Evolutionary conservation across 345 rosid genomes (phyloP).

Genomic region (Erucastrum elatum): DNA sequence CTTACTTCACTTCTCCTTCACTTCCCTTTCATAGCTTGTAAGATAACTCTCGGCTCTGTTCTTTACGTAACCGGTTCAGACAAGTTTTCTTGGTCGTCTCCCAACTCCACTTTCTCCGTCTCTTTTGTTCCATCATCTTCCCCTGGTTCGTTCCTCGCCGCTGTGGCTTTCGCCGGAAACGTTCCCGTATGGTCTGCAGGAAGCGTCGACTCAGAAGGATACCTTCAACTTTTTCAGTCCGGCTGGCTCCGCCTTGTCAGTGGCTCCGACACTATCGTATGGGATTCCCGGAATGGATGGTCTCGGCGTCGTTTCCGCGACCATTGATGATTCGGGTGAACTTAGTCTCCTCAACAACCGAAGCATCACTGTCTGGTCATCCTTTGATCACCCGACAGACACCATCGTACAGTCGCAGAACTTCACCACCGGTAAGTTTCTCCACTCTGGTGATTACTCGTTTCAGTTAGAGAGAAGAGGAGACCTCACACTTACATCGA

Average conservation of each 20-base stretch:
- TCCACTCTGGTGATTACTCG: slow-evolving; percentile 55
- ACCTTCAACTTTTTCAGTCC: slow-evolving; percentile 43
- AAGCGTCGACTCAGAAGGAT: slow-evolving; percentile 52
- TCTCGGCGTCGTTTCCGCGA: slow-evolving; percentile 51
- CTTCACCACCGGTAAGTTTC: slow-evolving; percentile 39
- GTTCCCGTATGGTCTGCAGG: slow-evolving; percentile 61
- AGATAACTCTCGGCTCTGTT: slow-evolving; percentile 46
- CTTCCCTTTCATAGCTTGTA: slow-evolving; percentile 21
- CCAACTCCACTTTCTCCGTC: slow-evolving; percentile 43
- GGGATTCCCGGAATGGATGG: slow-evolving; percentile 63
- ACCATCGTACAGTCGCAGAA: slow-evolving; percentile 59
- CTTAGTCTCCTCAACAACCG: slow-evolving; percentile 43
- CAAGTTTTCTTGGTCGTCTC: slow-evolving; percentile 52
- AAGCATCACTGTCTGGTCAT: slow-evolving; percentile 54
- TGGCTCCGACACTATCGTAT: slow-evolving; percentile 57
- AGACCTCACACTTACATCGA: slow-evolving; percentile 59
- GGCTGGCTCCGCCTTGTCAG: slow-evolving; percentile 60
- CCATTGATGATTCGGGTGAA: slow-evolving; percentile 59
- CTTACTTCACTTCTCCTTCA: slow-evolving; percentile 4
- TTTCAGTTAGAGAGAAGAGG: slow-evolving; percentile 49
- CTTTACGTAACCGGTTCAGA: slow-evolving; percentile 45
- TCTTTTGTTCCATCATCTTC: slow-evolving; percentile 44
- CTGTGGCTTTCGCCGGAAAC: slow-evolving; percentile 45
- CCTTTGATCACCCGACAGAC: slow-evolving; percentile 57
- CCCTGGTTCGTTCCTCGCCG: slow-evolving; percentile 34